Evolutionary conservation across 305 asterid genomes (phyloP).

Genomic region (Rubia peregrina): DNA sequence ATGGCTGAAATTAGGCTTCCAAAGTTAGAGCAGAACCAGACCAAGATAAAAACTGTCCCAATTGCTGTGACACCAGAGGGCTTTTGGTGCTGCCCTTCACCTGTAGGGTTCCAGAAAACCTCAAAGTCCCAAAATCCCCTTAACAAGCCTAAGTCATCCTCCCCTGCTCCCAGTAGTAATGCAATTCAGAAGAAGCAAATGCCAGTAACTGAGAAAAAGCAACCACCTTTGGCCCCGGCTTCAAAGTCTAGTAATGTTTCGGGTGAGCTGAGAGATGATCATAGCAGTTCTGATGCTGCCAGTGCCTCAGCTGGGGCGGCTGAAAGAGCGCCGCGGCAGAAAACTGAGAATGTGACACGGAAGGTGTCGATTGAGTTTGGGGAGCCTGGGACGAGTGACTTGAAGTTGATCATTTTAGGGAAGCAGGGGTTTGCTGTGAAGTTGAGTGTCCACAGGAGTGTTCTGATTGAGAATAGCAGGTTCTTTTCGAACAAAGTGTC

Average conservation of each 20-base stretch:
- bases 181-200: slow-evolving; percentile 39
- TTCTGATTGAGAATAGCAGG: slow-evolving; percentile 54
- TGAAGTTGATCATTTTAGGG: slow-evolving; percentile 68
- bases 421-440: slow-evolving; percentile 78
- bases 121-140: slow-evolving; percentile 44
- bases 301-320: slow-evolving; percentile 25
- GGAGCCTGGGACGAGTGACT: slow-evolving; percentile 80
- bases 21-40: slow-evolving; percentile 63
- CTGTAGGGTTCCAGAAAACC: slow-evolving; percentile 71
- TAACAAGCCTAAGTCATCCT: slow-evolving; percentile 51
- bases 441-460: slow-evolving; percentile 71
- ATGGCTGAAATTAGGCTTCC: slow-evolving; percentile 74
- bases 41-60: slow-evolving; percentile 74
- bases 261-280: slow-evolving; percentile 34
- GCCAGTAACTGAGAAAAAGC: slow-evolving; percentile 38
- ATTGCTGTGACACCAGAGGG: slow-evolving; percentile 98
- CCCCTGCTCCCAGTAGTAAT: slow-evolving; percentile 26
- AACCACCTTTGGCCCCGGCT: slow-evolving; percentile 17
- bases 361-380: slow-evolving; percentile 94
- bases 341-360: slow-evolving; percentile 49
- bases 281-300: slow-evolving; percentile 31
- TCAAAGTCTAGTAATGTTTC: slow-evolving; percentile 27
- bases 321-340: slow-evolving; percentile 42
- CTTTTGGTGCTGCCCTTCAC: slow-evolving; percentile 98
- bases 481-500: slow-evolving; percentile 50